These are phyloP conservation scores for Penicillium decumbens DNA, from an alignment of 2,329 filamentous ascomycete genomes.

Conservation along the genomic window DNA sequence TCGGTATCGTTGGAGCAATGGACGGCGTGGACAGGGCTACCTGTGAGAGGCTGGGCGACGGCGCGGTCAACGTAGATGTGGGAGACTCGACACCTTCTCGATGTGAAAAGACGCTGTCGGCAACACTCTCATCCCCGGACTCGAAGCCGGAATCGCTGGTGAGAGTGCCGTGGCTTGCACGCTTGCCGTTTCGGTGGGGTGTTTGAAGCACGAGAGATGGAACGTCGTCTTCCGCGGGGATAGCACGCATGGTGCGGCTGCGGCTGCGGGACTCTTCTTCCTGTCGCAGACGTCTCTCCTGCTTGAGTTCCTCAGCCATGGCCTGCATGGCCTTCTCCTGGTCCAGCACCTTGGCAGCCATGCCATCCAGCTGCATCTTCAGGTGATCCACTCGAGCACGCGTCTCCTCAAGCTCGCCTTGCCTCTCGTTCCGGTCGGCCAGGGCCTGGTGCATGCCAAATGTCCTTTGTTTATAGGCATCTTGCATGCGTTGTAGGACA, in stretches of 20 bases:
- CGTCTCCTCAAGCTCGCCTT: slow-evolving; percentile 59
- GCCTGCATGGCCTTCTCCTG: slow-evolving; percentile 55
- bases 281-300: slow-evolving; percentile 40
- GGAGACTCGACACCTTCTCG: slow-evolving; percentile 34
- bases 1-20: slow-evolving; percentile 25
- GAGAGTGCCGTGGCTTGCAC: slow-evolving; percentile 39
- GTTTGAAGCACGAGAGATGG: slow-evolving; percentile 35
- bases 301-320: slow-evolving; percentile 47
- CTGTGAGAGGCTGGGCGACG: slow-evolving; percentile 36
- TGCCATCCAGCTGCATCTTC: slow-evolving; percentile 58
- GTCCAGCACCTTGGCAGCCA: slow-evolving; percentile 53
- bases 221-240: slow-evolving; percentile 30
- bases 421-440: slow-evolving; percentile 53
- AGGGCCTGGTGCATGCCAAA: slow-evolving; percentile 49
- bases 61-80: slow-evolving; percentile 34
- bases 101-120: slow-evolving; percentile 47
- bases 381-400: slow-evolving; percentile 54
- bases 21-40: slow-evolving; percentile 29
- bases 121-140: slow-evolving; percentile 52
- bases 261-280: slow-evolving; percentile 38
- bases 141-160: slow-evolving; percentile 57
- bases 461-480: slow-evolving; percentile 52
- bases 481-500: slow-evolving; percentile 53
- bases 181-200: slow-evolving; percentile 33
- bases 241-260: slow-evolving; percentile 30